Evolutionary conservation across 2,329 filamentous ascomycete genomes (phyloP).

Genomic region (Cytospora chrysosperma): DNA sequence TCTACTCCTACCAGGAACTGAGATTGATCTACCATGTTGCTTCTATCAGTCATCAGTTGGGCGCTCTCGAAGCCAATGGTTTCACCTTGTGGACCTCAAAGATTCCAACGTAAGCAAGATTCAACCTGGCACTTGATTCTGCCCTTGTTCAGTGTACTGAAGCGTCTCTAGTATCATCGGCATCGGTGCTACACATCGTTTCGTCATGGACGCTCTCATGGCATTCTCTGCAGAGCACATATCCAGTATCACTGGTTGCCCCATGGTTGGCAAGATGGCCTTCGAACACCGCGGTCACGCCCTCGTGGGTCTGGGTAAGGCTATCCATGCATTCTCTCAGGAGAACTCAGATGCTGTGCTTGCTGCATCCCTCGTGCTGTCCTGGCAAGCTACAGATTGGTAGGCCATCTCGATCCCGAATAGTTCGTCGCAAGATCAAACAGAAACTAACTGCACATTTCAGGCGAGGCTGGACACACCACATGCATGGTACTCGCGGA

Average conservation of each 20-base stretch:
- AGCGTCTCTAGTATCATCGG: constrained; percentile 64
- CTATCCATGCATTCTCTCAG: constrained; percentile 79
- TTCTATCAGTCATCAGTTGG: constrained; percentile 79
- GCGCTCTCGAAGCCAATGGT: constrained; percentile 71
- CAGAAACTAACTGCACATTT: constrained; percentile 36
- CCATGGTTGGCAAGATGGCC: constrained; percentile 81
- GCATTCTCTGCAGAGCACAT: constrained; percentile 95
- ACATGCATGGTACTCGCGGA: constrained; percentile 88
- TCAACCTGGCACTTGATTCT: constrained; percentile 18
- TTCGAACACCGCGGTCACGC: constrained; percentile 87
- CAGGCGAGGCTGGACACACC: constrained; percentile 88
- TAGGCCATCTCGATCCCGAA: constrained; percentile 47
- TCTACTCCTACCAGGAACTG: constrained; percentile 74
- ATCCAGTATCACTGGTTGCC: constrained; percentile 82
- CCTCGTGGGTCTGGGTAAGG: constrained; percentile 82
- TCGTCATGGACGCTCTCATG: constrained; percentile 91
- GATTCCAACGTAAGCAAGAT: constrained; percentile 74
- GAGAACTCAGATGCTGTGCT: constrained; percentile 89
- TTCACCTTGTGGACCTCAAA: constrained; percentile 92
- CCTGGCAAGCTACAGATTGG: constrained; percentile 97
- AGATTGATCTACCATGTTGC: constrained; percentile 89
- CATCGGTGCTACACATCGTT: constrained; percentile 76
- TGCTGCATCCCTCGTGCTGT: constrained; percentile 85
- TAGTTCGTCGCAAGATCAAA: neutral
- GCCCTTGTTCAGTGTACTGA: constrained; percentile 24